phyloP scores from a whole-genome alignment of 768 basidiomycete species.

The Tulasnella sp. region DNA sequence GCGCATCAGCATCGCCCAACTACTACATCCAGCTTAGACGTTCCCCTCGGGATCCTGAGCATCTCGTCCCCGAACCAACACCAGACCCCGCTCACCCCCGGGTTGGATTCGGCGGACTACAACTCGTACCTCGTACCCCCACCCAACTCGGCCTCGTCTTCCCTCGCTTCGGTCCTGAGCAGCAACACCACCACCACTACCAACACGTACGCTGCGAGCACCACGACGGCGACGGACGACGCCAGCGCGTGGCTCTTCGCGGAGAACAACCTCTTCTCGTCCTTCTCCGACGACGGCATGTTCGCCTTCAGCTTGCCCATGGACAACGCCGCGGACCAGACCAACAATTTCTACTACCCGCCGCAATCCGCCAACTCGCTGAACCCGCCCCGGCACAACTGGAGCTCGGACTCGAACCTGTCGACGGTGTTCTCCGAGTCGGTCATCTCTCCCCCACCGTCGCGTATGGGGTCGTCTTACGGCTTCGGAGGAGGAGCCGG shows the following conservation, averaged over 20 bases:
- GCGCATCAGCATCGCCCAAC: not conserved
- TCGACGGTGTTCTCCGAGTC: not conserved
- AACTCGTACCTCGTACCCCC: not conserved
- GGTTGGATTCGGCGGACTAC: not conserved
- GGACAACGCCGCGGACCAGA: not conserved
- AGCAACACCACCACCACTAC: not conserved
- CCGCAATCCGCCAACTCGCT: not conserved
- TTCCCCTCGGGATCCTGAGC: not conserved
- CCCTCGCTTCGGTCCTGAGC: not conserved
- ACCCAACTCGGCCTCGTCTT: not conserved
- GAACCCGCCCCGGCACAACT: not conserved
- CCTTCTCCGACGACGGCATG: not conserved
- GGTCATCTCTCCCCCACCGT: not conserved
- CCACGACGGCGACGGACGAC: not conserved
- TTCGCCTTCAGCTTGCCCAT: not conserved
- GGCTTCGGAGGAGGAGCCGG: not conserved
- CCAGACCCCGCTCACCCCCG: not conserved
- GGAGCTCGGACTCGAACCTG: not conserved
- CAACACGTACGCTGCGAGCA: not conserved
- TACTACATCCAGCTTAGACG: not conserved
- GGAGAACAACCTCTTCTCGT: not conserved
- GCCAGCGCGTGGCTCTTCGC: not conserved
- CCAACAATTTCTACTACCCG: not conserved
- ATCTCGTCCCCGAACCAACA: not conserved
- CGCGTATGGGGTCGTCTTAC: not conserved